Base-by-base conservation (phyloP, 169 alveolate genomes). In the Cryptosporidium parvum region DNA sequence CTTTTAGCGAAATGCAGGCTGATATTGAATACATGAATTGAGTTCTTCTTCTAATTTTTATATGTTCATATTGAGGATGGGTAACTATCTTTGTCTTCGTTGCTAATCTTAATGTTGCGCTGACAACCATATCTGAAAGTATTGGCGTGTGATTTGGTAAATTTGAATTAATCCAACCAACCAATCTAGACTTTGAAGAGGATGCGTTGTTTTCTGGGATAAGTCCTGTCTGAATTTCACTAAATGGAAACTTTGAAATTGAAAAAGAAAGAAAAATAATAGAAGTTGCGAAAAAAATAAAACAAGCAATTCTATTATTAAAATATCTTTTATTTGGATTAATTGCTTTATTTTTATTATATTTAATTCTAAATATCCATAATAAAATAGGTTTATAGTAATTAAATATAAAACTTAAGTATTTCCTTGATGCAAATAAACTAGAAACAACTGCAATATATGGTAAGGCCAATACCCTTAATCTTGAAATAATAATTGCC, bases 31-130 rank as follows among this genome's bases (percentile, higher is more conserved):
- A 91, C 52, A 68, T 31, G 39, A 85, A 85, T 51, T 91, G 93
- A 23, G 92, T 93, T 48, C 94, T 68, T 42, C 53, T 31, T 59
- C 94, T 48, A 58, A 89, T 85, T 51, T 84, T 86, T 10, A 68
- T 65, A 35, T 70, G 44, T 62, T 92, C 94, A 52, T 91, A 92
- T 70, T 92, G 94, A 33, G 94, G 94, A 33, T 92, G 91, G 2
- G 91, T 68, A 35, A 92, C 70, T 21, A 85, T 67, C 10, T 70
- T 92, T 23, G 75, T 3, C 21, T 51, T 35, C 29, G 91, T 84
- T 48, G 65, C 91, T 10, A 87, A 80, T n/a, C 94, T 72, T 58
- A 92, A n/a, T 3, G 86, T 44, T 9, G 93, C 72, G 35, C 93
- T 69, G 14, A 91, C 39, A 0, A 86, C 70, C 92, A 92, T 92